Base-by-base conservation (phyloP, 768 basidiomycete genomes). In the Serpula lacrymans region DNA sequence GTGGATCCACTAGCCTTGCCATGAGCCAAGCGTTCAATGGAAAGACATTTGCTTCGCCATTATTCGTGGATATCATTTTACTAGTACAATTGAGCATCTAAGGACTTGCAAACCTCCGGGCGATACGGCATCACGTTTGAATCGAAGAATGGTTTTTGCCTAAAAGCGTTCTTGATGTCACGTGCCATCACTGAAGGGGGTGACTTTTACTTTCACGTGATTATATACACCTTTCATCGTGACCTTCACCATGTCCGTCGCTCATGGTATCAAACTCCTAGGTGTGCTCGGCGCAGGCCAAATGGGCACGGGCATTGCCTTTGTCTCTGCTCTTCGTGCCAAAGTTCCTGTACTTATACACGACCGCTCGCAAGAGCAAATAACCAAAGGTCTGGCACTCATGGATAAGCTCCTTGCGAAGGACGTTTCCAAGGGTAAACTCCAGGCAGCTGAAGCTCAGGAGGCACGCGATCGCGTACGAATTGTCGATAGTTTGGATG, bases 231-330 rank as follows among this genome's bases (percentile, higher is more conserved):
- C 36, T 5, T 28, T 5, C 21, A 9, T 8, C 13, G n/a, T n/a
- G n/a, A n/a, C 23, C 24, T 27, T 27, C 36, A 52, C 45, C 29
- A 80, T 80, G 78, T 65, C 75, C 37, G 55, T 87, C 39, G 68
- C 73, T 14, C 88, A 90, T 52, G 87, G 84, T 34, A 80, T 93
- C 48, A 78, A 77, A 39, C 78, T 71, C 3, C 64, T 91, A 0
- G 91, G 86, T 17, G 79, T 93, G 47, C 72, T 94, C 25, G 87
- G 88, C 32, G 82, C 86, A 14, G 88, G 88, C 35, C 87, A 90
- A 58, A 89, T 88, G 87, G 94, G 94, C 48, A 80, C 88, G 0
- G 95, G 94, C 2, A 97, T 98, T 34, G 89, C 92, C 47, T 76
- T 86, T 38, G 91, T 95, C 29, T 74, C 91, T 14, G 85, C 89